Evolutionary conservation across 2,329 filamentous ascomycete species (phyloP), one percentile per base, ranked within the genome.

Genomic region (Teratosphaeria viscida): DNA sequence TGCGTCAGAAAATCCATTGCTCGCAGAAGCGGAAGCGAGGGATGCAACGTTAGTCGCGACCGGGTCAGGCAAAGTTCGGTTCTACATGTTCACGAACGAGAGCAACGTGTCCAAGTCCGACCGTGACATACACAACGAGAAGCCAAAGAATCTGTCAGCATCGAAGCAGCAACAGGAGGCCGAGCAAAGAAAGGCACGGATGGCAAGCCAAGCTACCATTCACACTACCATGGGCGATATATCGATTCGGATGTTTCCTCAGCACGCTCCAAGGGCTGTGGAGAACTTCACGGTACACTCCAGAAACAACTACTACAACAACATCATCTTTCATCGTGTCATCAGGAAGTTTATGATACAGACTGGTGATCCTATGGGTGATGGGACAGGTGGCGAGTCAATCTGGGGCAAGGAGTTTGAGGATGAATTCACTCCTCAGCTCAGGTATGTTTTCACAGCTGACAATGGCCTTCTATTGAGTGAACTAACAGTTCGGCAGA

Each of bases 341-440:
- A 99, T 99, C 67, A 85, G 89, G 62, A 96, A 96, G 71, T 99
- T 99, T 77, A 99, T 99, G 95, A 96, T 99, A 62, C 90, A 91
- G 71, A 84, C 84, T 26, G 91, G 91, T 56, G 91, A 96, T 71
- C 90, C 91, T 0, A 76, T 94, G 1, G 91, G 91, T 10, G 90
- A 96, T 69, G 91, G 91, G 3, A 95, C 91, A 0, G 91, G 91
- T 53, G 91, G 91, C 43, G 90, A 95, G 73, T 90, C 86, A 65
- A 95, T 96, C 68, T 96, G 91, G 91, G 90, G 90, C n/a, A 85
- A 80, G 52, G 88, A 94, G 66, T 96, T 96, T 68, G 89, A 88
- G 68, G 94, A 99, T 71, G 94, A 99, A 73, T 96, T 99, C 67
- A 91, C 89, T 67, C 66, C 68, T 0, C 88, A 85, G 19, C 76